A percentile compares a stretch with the other conserved stretches of the same genome.
Evolutionary conservation across 306 rosid species (phyloP).

Genomic region (Alnus rubra): DNA sequence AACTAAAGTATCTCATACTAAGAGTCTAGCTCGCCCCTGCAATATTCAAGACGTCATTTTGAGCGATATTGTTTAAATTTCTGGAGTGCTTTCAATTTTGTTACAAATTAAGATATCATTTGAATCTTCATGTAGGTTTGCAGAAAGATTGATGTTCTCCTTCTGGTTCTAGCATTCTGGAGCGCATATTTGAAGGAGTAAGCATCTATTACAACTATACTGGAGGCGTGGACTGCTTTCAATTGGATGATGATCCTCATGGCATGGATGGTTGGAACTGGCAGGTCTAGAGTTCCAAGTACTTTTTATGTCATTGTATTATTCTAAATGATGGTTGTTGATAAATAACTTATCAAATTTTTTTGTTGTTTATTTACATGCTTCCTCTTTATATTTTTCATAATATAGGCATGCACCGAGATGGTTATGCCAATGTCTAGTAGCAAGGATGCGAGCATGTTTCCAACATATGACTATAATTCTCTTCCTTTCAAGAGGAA

Average conservation of each 20-base stretch:
- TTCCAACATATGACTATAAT: conserved; percentile 53
- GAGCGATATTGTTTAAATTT: neutral
- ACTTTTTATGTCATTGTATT: neutral
- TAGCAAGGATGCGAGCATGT: conserved; percentile 62
- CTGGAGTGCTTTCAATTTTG: neutral
- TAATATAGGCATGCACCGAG: conserved; percentile 77
- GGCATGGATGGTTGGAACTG: conserved; percentile 83
- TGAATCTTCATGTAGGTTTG: conserved; percentile 55
- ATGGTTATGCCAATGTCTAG: conserved; percentile 94
- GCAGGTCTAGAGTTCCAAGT: conserved; percentile 56
- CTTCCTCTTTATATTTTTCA: conserved; percentile 17
- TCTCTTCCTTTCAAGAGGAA: conserved; percentile 50
- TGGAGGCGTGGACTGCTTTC: conserved; percentile 63
- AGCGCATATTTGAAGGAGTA: conserved; percentile 68
- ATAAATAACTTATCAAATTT: conserved; percentile 17
- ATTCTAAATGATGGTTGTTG: neutral
- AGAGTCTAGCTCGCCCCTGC: neutral
- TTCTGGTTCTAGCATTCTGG: conserved; percentile 55
- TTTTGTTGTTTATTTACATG: conserved; percentile 1
- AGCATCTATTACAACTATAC: conserved; percentile 76
- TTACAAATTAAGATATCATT: conserved; percentile 8
- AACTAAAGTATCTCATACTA: neutral
- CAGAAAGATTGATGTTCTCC: conserved; percentile 55
- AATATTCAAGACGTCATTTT: neutral
- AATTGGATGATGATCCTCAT: conserved; percentile 73